phyloP scores from a whole-genome alignment of 441 rosid genomes.

The Breynia disticha region DNA sequence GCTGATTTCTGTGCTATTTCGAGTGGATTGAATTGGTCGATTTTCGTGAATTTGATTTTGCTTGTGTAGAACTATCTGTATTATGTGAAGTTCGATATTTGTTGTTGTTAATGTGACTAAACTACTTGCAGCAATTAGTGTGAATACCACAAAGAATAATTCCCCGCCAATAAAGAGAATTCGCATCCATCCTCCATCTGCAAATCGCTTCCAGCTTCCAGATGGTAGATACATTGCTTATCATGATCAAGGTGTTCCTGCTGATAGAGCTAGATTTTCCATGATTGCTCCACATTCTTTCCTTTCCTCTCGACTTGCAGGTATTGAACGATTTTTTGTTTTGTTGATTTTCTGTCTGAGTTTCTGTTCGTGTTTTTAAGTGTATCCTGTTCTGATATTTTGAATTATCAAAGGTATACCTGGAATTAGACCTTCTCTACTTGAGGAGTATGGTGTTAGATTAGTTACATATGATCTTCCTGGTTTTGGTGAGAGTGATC shows the following conservation, averaged over 20 bases:
- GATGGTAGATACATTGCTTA: slow-evolving; percentile 91
- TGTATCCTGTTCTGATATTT: too few relatives aligned
- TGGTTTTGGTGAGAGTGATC: slow-evolving; percentile 85
- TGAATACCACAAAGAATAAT: slow-evolving; percentile 32
- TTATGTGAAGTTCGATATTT: not conserved
- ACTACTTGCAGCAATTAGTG: slow-evolving; percentile 48
- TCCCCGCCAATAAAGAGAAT: slow-evolving; percentile 36
- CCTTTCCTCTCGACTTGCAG: slow-evolving; percentile 90
- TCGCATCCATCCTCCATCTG: slow-evolving; percentile 60
- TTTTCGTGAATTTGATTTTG: too few relatives aligned
- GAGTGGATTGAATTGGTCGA: too few relatives aligned
- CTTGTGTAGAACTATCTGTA: too few relatives aligned
- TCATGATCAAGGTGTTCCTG: slow-evolving; percentile 62
- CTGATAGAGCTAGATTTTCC: slow-evolving; percentile 64
- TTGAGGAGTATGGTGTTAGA: slow-evolving; percentile 62
- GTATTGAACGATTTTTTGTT: slow-evolving; percentile 20
- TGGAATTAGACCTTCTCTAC: slow-evolving; percentile 58
- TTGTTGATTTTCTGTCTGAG: slow-evolving; percentile 4
- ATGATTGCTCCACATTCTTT: slow-evolving; percentile 70
- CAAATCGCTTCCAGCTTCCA: slow-evolving; percentile 58
- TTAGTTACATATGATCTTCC: slow-evolving; percentile 70
- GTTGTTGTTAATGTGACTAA: slow-evolving; percentile 10
- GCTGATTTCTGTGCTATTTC: too few relatives aligned
- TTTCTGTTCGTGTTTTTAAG: too few relatives aligned
- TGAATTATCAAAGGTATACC: slow-evolving; percentile 44